Evolutionary conservation across 1,284 basidiomycete species (phyloP), one percentile per base, ranked within the genome.

Genomic region (Ustilago tritici): DNA sequence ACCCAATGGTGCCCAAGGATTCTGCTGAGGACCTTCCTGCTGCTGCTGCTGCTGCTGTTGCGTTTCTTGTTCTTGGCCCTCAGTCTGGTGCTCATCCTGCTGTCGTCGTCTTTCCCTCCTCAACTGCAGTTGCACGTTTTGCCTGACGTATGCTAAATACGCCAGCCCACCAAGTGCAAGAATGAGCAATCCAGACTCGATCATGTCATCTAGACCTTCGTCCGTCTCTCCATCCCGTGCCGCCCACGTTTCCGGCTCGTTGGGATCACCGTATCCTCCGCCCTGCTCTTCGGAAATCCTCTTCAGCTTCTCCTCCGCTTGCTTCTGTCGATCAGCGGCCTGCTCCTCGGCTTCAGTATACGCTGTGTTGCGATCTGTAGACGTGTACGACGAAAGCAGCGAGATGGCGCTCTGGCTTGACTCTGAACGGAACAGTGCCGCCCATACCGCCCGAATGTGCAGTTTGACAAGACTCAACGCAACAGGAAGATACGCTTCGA

Each of bases 401-500:
- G 73, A 75, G 41, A 83, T 65, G 9, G 81, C 81, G n/a, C 71
- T 71, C 19, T 70, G 79, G 52, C 76, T 75, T 56, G 79, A 76
- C 14, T 79, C 76, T 15, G 66, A 74, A 1, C 73, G 52, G 58
- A 76, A 72, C 12, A 82, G 31, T 8, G 83, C 78, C 9, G 80
- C 91, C 92, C 93, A 95, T 19, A 93, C 83, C 68, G 93, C 94
- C n/a, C 92, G 90, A 3, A 91, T 83, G 85, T 98, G 94, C 14
- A 99, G 88, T 85, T 93, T 94, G 63, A 91, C 87, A 55, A 99
- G 88, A 5, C 93, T 95, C 23, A 98, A 87, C 34, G 91, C 87
- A 34, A 96, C 93, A 0, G 95, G 95, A 35, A 98, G 88, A 85
- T 94, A 95, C 0, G 95, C 95, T 82, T 97, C 95, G 55, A 88